A percentile compares a stretch with the other conserved stretches of the same genome.
These are phyloP conservation scores for Aspergillus quadricinctus DNA, from an alignment of 2,329 filamentous ascomycete species.

Conservation along the genomic window DNA sequence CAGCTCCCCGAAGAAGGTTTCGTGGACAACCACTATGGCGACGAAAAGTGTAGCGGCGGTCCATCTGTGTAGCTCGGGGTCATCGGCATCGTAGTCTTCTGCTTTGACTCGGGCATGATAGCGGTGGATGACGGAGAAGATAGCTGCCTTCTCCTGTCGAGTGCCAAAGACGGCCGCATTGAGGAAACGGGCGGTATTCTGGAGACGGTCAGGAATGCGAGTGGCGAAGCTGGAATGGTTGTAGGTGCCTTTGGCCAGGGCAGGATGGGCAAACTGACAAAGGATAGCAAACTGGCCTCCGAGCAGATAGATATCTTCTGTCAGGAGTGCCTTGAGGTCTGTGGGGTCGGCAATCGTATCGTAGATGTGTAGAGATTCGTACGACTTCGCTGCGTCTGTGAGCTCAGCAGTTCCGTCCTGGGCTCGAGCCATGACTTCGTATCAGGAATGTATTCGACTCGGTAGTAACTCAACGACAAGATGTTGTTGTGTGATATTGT, in stretches of 20 bases:
- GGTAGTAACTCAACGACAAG: no score
- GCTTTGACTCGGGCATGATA: conserved; percentile 21
- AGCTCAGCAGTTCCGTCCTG: no score
- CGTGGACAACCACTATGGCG: conserved; percentile 19
- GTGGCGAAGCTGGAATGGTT: conserved; percentile 23
- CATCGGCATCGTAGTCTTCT: conserved; percentile 22
- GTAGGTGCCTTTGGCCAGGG: conserved; percentile 20
- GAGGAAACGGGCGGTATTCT: conserved; percentile 22
- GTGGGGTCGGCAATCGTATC: conserved; percentile 4
- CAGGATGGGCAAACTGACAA: conserved; percentile 25
- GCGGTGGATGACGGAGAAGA: conserved; percentile 22
- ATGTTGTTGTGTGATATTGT: no score
- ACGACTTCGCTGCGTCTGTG: no score
- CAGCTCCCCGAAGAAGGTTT: conserved; percentile 21
- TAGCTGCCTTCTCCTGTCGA: conserved; percentile 20
- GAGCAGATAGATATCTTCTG: conserved; percentile 10
- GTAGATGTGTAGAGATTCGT: not conserved
- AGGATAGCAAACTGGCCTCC: conserved; percentile 18
- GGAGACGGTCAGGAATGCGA: conserved; percentile 20
- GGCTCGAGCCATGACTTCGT: no score
- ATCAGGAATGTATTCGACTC: no score
- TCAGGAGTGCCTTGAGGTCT: not conserved
- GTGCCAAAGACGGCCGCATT: conserved; percentile 23
- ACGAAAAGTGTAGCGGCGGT: conserved; percentile 27
- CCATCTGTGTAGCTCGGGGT: conserved; percentile 27